Evolutionary conservation across 1,284 basidiomycete genomes (phyloP).

Genomic region (Tilletia horrida): DNA sequence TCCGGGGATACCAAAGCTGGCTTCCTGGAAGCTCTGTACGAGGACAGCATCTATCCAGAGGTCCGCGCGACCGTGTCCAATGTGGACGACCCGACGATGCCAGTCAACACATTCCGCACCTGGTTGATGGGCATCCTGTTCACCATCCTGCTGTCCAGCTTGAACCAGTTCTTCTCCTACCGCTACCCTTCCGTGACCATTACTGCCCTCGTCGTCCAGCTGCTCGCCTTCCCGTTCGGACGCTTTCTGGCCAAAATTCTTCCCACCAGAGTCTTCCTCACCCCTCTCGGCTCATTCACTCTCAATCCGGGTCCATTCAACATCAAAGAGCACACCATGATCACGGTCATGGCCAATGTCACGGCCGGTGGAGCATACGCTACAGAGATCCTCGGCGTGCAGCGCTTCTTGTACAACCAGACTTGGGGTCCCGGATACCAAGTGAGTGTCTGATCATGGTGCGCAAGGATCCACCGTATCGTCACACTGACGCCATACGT

Average conservation of each 20-base stretch:
- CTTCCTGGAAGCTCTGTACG: conserved; percentile 28
- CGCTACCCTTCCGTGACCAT: conserved; percentile 45
- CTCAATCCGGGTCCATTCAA: conserved; percentile 45
- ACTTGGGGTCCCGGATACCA: background rate
- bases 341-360: conserved; percentile 56
- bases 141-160: conserved; percentile 33
- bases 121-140: conserved; percentile 38
- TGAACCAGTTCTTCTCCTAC: conserved; percentile 32
- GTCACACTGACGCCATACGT: background rate
- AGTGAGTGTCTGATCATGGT: background rate
- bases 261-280: background rate
- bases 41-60: conserved; percentile 41
- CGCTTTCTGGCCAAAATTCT: conserved; percentile 29
- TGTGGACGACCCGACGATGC: conserved; percentile 45
- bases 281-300: background rate
- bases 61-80: conserved; percentile 49
- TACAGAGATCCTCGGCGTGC: background rate
- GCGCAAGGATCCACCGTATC: too few species aligned
- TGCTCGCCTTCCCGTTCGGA: conserved; percentile 42
- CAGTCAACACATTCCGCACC: conserved; percentile 46
- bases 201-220: conserved; percentile 35
- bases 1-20: conserved; percentile 25
- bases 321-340: conserved; percentile 60
- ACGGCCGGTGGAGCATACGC: conserved; percentile 20
- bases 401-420: background rate